These are phyloP conservation scores for Trichocladium antarcticum DNA, from an alignment of 495 filamentous ascomycete genomes.

Conservation along the genomic window DNA sequence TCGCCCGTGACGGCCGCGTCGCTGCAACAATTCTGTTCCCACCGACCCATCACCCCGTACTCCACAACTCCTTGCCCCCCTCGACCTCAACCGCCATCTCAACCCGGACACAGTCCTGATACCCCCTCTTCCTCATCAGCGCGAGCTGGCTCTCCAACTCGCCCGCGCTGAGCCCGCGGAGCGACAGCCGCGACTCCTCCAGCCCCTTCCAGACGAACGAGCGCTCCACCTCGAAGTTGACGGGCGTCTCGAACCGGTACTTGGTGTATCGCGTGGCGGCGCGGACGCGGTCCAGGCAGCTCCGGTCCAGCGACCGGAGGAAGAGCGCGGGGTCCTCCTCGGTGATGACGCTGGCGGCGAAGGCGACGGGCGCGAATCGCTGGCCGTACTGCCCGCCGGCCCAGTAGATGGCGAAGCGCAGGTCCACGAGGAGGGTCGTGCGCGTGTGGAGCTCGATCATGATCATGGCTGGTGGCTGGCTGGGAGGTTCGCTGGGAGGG, in stretches of 20 bases:
- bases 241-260: not conserved
- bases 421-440: too few relatives aligned
- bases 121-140: constrained; percentile 1
- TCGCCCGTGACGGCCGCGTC: too few relatives aligned
- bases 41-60: not conserved
- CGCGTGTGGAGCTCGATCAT: too few relatives aligned
- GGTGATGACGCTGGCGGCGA: not conserved
- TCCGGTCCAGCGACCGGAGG: not conserved
- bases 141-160: constrained; percentile 1
- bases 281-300: constrained; percentile 4
- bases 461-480: not conserved
- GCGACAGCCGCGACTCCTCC: not conserved
- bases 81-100: constrained; percentile 11
- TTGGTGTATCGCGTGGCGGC: not conserved
- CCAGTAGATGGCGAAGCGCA: not conserved
- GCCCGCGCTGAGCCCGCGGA: not conserved
- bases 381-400: not conserved
- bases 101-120: constrained; percentile 2
- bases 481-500: too few relatives aligned
- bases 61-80: not conserved
- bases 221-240: constrained; percentile 4
- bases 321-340: not conserved
- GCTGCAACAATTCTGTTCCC: not conserved
- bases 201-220: constrained; percentile 4
- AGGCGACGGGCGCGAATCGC: not conserved